Evolutionary conservation across 2,329 filamentous ascomycete species (phyloP), one percentile per base, ranked within the genome.

Genomic region (Aspergillus quadricinctus): DNA sequence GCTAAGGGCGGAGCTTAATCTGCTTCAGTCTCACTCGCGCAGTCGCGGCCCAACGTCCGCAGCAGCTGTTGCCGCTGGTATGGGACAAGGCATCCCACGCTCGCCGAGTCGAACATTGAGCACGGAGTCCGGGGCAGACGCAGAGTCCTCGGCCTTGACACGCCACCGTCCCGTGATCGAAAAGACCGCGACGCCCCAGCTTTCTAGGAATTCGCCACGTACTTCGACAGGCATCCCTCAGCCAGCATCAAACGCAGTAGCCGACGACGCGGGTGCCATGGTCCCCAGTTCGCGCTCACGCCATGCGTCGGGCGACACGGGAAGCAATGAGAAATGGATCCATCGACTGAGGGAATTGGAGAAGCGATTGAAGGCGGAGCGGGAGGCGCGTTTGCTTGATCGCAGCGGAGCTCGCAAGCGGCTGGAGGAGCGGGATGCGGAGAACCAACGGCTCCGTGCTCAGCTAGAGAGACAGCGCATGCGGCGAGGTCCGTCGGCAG

Each of bases 281-380:
- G 57, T 64, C 27, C 63, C 61, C 29, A 64, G 61, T 29, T 54
- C 65, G 25, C 68, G 66, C 52, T 60, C 65, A 48, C 61, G 63
- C 23, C 57, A 62, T 4, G 55, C 55, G 21, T 52, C 58, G 31
- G 66, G 60, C 61, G 69, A 75, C n/a, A 61, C 61, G 9, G 66
- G 79, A 41, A 88, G 93, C 64, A 87, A 89, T 40, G 69, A 72
- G 62, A 85, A 88, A 63, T 96, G 91, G 90, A 86, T 95, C 61
- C 84, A 96, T 61, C 80, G 94, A 6, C 80, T 97, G 35, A 86
- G 90, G 56, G 92, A 97, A 69, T 78, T 97, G 64, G 94, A 99
- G 78, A 83, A 88, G 62, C 85, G 95, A 64, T 80, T 99, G 19
- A 96, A 96, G 72, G 87, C 89, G 48, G 94, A 99, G 76, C 80